A percentile compares a stretch with the other conserved stretches of the same genome.
Evolutionary conservation across 202 grass and related monocot genomes (phyloP).

Genomic region (Setaria viridis): DNA sequence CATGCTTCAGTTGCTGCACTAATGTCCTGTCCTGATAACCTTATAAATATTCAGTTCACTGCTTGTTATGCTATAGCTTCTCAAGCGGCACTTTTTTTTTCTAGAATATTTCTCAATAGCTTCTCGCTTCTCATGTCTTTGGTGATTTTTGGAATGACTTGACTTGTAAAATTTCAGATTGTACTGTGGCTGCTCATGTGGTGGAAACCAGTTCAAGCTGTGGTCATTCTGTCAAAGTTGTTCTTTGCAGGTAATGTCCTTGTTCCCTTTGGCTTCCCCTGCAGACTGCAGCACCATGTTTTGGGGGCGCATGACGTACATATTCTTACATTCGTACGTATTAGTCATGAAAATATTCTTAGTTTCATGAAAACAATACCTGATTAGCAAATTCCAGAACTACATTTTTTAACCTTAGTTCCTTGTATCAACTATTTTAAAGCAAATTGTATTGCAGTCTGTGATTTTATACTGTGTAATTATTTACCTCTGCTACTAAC

Average conservation of each 20-base stretch:
- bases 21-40: not conserved
- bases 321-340: not conserved
- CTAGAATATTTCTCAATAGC: not conserved
- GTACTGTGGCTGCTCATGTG: constrained; percentile 80
- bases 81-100: not conserved
- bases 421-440: not conserved
- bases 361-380: not conserved
- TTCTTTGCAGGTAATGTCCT: constrained; percentile 82
- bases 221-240: constrained; percentile 84
- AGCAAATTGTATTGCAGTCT: not conserved
- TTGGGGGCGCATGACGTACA: not conserved
- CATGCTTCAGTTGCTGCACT: not conserved
- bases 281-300: not conserved
- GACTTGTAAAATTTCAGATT: constrained; percentile 59
- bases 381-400: constrained; percentile 8
- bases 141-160: constrained; percentile 8
- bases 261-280: constrained; percentile 33
- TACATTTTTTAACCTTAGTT: not conserved
- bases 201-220: constrained; percentile 81
- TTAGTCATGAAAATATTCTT: not conserved
- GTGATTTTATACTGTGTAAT: not conserved
- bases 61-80: not conserved
- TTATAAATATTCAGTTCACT: not conserved
- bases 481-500: constrained; percentile 28
- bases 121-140: constrained; percentile 1